Evolutionary conservation across 441 rosid species (phyloP), one percentile per base, ranked within the genome.

Genomic region (Mallotus japonicus): DNA sequence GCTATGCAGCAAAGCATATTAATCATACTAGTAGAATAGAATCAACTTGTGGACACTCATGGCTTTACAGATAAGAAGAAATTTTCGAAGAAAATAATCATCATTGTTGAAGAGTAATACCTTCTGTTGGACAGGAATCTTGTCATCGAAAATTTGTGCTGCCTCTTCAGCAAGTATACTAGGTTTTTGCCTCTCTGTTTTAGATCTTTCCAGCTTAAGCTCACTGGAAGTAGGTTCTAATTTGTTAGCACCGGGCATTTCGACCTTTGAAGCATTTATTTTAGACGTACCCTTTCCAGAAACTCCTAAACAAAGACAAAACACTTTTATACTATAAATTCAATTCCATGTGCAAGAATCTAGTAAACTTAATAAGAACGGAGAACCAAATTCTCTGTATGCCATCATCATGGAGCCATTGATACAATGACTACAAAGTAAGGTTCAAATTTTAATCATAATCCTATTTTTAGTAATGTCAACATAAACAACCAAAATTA

Each of bases 101-200:
- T 34, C 8, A 63, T 6, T 16, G 10, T 65, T n/a, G 54, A 69
- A n/a, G 13, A 75, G 22, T 58, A 55, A 61, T 87, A 95, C 98
- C 97, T 83, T 95, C 87, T 87, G 84, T 81, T 86, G 88, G 42
- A 74, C 88, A 49, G 98, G 75, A 75, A 92, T 80, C 74, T 78
- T 92, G 67, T 85, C 86, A 84, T 90, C 87, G 74, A 87, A 92
- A 56, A 95, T 84, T 84, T 87, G 87, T 42, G 92, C 96, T 24
- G 98, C 95, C 73, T 92, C 96, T 79, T 85, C 83, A 14, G 92
- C 87, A 77, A 86, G 89, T 67, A 95, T 74, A 82, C 83, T 87
- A 51, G 73, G 84, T 72, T 79, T 87, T 17, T 75, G 89, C 72
- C 81, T 81, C 82, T 90, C 97, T 20, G 88, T 90, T 87, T 87